Base-by-base conservation (phyloP, 2,329 filamentous ascomycete genomes). In the Elsinoe arachidis region DNA sequence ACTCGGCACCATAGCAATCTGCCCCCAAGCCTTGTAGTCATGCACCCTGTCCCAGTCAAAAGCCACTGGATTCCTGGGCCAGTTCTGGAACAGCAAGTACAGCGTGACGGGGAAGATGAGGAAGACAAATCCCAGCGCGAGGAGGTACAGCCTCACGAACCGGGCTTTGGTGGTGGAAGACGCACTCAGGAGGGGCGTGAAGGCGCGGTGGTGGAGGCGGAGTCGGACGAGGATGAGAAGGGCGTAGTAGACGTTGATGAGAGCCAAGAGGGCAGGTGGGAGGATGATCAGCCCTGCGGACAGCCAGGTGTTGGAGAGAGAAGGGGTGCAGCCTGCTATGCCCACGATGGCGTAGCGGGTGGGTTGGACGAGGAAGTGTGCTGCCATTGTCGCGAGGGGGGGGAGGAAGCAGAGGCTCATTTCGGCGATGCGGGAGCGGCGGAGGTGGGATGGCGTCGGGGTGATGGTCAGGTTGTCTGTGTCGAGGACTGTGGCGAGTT, bases 211-310 rank as follows among this genome's bases (percentile, higher is more conserved):
- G 66, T 87, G 84, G 57, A 74, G 78, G 65, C 76, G 74, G 34
- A 88, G 75, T n/a, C 84, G 82, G 59, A 76, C 71, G 30, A 85
- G 66, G 3, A 86, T 78, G 23, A 86, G 67, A 9, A 73, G 84
- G 86, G 82, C 78, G 65, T 82, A 86, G 65, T 78, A 81, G 2
- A 72, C 70, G 21, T 75, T 80, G 10, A 81, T 65, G 0, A 80
- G 56, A 15, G 76, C 78, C 56, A 84, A 76, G 10, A 85, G 64
- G 0, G 78, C 68, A 2, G 78, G 78, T 78, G 82, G 85, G 14
- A 83, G 74, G 58, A 74, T 74, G 17, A 78, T 70, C 37, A 87
- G 66, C 0, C 78, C 69, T 5, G 84, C 65, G 54, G 74, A 79
- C 1, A 76, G 71, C 83, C 82, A 87, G 62, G 78, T 84, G 23